Conservation (phyloP, 345 rosid genomes). For the Eucalyptus regnans region DNA sequence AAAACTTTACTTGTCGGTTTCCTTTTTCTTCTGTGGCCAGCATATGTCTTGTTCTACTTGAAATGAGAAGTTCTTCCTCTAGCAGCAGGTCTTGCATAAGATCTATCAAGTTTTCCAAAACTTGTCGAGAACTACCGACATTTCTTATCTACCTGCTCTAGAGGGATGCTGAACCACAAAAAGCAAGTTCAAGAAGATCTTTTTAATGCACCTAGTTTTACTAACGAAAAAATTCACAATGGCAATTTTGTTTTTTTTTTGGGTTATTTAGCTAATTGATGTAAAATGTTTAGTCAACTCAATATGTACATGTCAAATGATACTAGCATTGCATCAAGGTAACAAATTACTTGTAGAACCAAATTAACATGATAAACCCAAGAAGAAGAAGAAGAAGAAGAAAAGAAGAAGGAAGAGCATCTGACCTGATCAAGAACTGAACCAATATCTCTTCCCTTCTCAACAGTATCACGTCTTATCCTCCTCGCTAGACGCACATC, state of each 20-base stretch:
- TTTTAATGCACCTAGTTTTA: background rate
- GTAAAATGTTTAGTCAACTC: background rate
- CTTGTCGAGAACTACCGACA: background rate
- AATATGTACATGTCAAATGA: background rate
- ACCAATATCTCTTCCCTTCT: conserved; percentile 88
- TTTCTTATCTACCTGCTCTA: background rate
- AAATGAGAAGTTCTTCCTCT: background rate
- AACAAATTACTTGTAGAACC: background rate
- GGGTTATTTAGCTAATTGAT: background rate
- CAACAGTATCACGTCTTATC: conserved; percentile 86
- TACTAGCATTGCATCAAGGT: background rate
- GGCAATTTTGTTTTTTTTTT: background rate
- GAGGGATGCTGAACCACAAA: background rate
- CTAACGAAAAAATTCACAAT: background rate
- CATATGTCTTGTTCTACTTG: background rate
- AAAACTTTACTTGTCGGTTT: background rate
- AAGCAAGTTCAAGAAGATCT: background rate
- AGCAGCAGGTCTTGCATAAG: background rate
- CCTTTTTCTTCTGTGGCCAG: background rate
- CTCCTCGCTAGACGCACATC: conserved; percentile 99
- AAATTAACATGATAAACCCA: background rate
- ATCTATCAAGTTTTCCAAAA: background rate
- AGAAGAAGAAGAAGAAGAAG: background rate
- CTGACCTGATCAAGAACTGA: conserved; percentile 92
- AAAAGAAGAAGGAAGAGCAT: background rate